Evolutionary conservation across 768 basidiomycete species (phyloP).

Genomic region (Psilocybe azurescens): DNA sequence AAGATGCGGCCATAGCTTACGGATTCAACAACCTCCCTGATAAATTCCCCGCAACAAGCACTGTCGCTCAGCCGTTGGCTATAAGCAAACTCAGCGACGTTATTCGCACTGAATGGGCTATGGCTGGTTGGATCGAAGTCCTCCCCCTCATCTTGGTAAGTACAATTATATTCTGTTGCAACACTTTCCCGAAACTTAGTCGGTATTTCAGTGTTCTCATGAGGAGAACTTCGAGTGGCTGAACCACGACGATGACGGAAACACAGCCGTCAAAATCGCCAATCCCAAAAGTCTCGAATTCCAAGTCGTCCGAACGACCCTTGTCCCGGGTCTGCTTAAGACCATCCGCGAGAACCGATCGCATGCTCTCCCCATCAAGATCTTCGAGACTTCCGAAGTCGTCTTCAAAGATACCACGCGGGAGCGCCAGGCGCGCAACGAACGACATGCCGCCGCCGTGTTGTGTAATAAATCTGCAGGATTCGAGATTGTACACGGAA

Average conservation of each 20-base stretch:
- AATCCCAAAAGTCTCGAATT: constrained; percentile 99
- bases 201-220: constrained; percentile 84
- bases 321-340: constrained; percentile 95
- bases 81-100: constrained; percentile 92
- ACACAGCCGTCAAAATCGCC: constrained; percentile 86
- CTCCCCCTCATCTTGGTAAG: constrained; percentile 91
- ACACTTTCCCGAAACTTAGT: constrained; percentile 3
- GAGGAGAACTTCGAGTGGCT: constrained; percentile 98
- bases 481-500: constrained; percentile 95
- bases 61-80: constrained; percentile 90
- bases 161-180: constrained; percentile 4
- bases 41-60: constrained; percentile 91
- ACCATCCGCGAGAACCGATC: constrained; percentile 96
- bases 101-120: constrained; percentile 88
- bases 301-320: constrained; percentile 96
- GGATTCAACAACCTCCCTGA: constrained; percentile 97
- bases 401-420: constrained; percentile 82
- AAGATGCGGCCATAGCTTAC: constrained; percentile 96
- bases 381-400: constrained; percentile 95
- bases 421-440: constrained; percentile 89
- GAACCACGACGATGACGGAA: constrained; percentile 84
- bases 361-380: constrained; percentile 87
- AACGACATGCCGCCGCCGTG: constrained; percentile 85
- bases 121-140: constrained; percentile 96
- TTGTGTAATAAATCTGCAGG: constrained; percentile 98